Conservation (phyloP, 208 protist genomes). For the Trypanosoma scelopori region DNA sequence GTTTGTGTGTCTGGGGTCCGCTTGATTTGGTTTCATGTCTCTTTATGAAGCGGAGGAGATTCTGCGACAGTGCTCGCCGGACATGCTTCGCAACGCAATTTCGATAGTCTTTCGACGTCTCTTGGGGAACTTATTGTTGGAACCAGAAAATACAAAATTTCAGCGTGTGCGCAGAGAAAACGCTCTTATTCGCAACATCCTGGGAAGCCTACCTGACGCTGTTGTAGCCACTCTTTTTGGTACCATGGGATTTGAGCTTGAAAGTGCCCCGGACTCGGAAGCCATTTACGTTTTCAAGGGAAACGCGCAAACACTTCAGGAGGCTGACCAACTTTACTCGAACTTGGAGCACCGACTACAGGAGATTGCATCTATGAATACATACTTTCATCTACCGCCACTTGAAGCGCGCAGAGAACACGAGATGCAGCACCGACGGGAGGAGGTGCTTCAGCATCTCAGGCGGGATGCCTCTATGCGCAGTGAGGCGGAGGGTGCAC, state of each 20-base stretch:
- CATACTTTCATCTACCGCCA: slow-evolving; percentile 3
- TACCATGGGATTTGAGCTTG: slow-evolving; percentile 45
- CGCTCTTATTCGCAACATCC: slow-evolving; percentile 33
- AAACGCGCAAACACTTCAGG: slow-evolving; percentile 33
- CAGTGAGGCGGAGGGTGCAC: not conserved
- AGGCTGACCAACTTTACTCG: slow-evolving; percentile 46
- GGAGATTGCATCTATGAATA: slow-evolving; percentile 17
- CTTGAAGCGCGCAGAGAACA: slow-evolving; percentile 1
- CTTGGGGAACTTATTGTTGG: slow-evolving; percentile 68
- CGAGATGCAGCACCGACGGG: slow-evolving; percentile 2
- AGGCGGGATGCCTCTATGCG: not conserved
- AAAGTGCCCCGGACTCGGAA: slow-evolving; percentile 16
- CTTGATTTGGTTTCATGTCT: slow-evolving; percentile 6
- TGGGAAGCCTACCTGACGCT: slow-evolving; percentile 24
- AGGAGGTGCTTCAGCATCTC: slow-evolving; percentile 26
- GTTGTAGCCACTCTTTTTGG: slow-evolving; percentile 53
- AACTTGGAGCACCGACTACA: slow-evolving; percentile 44
- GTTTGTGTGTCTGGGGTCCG: not conserved
- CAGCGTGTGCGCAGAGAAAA: slow-evolving; percentile 53
- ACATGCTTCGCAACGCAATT: slow-evolving; percentile 20
- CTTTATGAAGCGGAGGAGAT: slow-evolving; percentile 12
- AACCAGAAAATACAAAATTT: slow-evolving; percentile 65
- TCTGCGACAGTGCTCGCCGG: slow-evolving; percentile 12
- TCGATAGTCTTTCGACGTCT: slow-evolving; percentile 51
- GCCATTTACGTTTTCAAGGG: slow-evolving; percentile 53